These are phyloP conservation scores for Tylopilus felleus DNA, from an alignment of 768 basidiomycete species.

Conservation along the genomic window DNA sequence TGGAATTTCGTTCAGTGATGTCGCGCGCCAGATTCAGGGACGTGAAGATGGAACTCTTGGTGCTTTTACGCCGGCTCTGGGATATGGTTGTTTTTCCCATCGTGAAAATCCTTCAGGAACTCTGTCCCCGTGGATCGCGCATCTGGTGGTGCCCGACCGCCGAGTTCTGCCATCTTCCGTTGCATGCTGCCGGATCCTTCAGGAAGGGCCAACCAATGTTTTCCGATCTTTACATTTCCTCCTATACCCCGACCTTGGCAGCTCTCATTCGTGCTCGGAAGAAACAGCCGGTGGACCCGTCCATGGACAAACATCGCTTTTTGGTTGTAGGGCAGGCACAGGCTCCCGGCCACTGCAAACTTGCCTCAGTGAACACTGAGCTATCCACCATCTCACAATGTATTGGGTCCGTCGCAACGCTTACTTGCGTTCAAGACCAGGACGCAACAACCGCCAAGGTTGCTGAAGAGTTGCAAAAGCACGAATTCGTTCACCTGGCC, in stretches of 20 bases:
- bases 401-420: neutral
- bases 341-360: neutral
- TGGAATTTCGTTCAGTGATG: neutral
- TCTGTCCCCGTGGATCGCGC: neutral
- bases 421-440: neutral
- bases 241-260: slow-evolving; percentile 6
- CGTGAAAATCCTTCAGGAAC: neutral
- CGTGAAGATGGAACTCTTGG: neutral
- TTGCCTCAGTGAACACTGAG: neutral
- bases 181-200: neutral
- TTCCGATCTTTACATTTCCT: neutral
- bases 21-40: neutral
- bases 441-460: neutral
- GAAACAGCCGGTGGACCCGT: neutral
- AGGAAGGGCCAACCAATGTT: neutral
- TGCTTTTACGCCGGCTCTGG: slow-evolving; percentile 20
- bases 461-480: neutral
- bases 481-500: neutral
- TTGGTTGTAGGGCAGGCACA: slow-evolving; percentile 2
- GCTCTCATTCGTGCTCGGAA: neutral
- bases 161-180: slow-evolving; percentile 3
- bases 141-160: slow-evolving; percentile 17
- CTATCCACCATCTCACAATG: neutral
- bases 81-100: slow-evolving; percentile 15
- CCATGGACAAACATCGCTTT: neutral